Evolutionary conservation across 805 yeast species (phyloP).

Genomic region (Scheffersomyces spartinae): DNA sequence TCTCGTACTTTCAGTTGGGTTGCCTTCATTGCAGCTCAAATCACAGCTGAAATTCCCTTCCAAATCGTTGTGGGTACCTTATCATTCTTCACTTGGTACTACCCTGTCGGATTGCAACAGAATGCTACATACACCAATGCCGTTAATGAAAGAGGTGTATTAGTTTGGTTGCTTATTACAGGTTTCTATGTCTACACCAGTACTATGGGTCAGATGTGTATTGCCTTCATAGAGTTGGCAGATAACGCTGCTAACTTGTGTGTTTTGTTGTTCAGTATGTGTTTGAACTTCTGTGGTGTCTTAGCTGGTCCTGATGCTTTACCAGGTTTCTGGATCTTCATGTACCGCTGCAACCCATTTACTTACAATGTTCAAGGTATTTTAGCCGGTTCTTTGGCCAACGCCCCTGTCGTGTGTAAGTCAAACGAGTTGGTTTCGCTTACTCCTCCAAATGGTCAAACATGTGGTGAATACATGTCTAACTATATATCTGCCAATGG

Average conservation of each 20-base stretch:
- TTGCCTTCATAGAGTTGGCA: conserved; percentile 47
- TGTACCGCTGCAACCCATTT: conserved; percentile 65
- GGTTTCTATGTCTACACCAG: conserved; percentile 41
- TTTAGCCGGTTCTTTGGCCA: conserved; percentile 43
- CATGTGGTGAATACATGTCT: conserved; percentile 49
- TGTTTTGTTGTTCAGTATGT: conserved; percentile 45
- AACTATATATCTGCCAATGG: conserved; percentile 26
- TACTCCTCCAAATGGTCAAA: conserved; percentile 40
- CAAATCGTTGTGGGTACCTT: conserved; percentile 51
- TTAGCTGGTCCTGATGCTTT: conserved; percentile 38
- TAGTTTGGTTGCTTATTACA: conserved; percentile 31
- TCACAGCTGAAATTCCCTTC: conserved; percentile 59
- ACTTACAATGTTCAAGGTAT: conserved; percentile 52
- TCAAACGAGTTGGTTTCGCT: conserved; percentile 15
- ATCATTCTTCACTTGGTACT: conserved; percentile 47
- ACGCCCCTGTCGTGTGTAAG: conserved; percentile 26
- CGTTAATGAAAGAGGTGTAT: conserved; percentile 43
- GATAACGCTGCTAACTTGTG: conserved; percentile 57
- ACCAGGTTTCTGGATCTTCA: conserved; percentile 79
- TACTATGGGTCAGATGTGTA: conserved; percentile 45
- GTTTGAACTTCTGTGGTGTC: conserved; percentile 71
- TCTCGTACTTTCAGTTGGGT: conserved; percentile 61
- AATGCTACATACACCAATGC: conserved; percentile 10
- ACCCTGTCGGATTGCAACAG: conserved; percentile 19
- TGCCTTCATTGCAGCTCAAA: conserved; percentile 49